Conservation (phyloP, 2,329 filamentous ascomycete genomes). For the Fusarium sp. region DNA sequence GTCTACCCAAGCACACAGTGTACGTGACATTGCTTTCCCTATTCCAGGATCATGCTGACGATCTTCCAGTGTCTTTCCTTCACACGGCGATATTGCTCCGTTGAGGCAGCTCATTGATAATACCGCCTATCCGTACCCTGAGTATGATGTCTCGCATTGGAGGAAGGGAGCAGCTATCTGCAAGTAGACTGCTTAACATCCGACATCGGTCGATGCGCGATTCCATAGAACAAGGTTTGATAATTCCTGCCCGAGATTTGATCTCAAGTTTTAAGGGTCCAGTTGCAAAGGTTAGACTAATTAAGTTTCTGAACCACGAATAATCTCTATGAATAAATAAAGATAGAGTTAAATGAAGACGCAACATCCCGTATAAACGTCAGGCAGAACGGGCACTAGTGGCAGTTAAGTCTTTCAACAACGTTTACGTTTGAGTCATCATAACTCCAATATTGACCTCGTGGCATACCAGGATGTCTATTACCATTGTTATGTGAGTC, state of each 20-base stretch:
- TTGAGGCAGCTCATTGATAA: background rate
- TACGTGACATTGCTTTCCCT: background rate
- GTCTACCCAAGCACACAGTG: background rate
- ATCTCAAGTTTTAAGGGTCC: background rate
- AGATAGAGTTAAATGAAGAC: background rate
- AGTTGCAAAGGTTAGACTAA: background rate
- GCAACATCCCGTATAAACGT: background rate
- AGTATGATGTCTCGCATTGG: background rate
- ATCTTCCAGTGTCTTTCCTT: background rate
- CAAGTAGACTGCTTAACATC: background rate
- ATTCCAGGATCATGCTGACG: fast-evolving
- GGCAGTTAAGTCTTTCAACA: background rate
- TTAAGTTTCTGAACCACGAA: background rate
- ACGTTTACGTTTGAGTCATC: background rate
- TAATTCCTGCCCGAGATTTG: background rate
- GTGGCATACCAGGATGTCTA: background rate
- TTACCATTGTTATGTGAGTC: background rate
- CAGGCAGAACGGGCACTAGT: background rate
- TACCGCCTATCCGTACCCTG: background rate
- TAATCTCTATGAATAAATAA: background rate
- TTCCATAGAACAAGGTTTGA: background rate
- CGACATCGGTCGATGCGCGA: background rate
- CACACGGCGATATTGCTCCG: background rate
- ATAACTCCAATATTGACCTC: background rate
- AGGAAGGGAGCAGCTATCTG: background rate